Percentiles rank a stretch among this genome's conserved stretches.
phyloP scores from a whole-genome alignment of 148 eudicot species.

The Rhododendron mucronatum region DNA sequence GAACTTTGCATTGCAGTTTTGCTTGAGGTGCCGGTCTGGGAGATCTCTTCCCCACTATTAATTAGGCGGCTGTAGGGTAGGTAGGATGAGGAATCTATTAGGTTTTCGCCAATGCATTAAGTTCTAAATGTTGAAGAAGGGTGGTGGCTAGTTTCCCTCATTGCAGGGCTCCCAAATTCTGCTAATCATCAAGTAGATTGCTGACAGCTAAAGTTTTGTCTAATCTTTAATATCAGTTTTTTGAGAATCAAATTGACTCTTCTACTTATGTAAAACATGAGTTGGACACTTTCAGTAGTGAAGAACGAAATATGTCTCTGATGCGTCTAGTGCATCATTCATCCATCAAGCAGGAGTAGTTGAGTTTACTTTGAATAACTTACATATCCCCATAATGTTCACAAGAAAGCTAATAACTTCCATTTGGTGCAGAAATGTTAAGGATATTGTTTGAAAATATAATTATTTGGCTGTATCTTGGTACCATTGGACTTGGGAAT shows the following conservation, averaged over 20 bases:
- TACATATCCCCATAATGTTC: not conserved
- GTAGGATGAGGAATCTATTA: constrained; percentile 1
- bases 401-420: not conserved
- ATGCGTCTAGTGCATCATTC: not conserved
- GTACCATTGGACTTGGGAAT: not conserved
- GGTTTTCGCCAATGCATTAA: not conserved
- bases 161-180: not conserved
- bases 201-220: not conserved
- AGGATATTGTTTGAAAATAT: not conserved
- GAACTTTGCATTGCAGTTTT: not conserved
- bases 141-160: not conserved
- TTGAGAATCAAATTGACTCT: not conserved
- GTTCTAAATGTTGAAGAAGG: not conserved
- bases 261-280: not conserved
- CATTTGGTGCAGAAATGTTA: not conserved
- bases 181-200: not conserved
- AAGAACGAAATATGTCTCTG: not conserved
- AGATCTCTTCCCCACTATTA: not conserved
- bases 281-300: not conserved
- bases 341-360: not conserved
- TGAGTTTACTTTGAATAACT: not conserved
- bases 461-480: not conserved
- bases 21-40: not conserved
- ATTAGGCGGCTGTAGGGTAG: not conserved
- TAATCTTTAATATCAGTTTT: not conserved